A percentile compares a stretch with the other conserved stretches of the same genome.
Conservation (phyloP, 2,329 filamentous ascomycete genomes). For the Plenodomus lindquistii region DNA sequence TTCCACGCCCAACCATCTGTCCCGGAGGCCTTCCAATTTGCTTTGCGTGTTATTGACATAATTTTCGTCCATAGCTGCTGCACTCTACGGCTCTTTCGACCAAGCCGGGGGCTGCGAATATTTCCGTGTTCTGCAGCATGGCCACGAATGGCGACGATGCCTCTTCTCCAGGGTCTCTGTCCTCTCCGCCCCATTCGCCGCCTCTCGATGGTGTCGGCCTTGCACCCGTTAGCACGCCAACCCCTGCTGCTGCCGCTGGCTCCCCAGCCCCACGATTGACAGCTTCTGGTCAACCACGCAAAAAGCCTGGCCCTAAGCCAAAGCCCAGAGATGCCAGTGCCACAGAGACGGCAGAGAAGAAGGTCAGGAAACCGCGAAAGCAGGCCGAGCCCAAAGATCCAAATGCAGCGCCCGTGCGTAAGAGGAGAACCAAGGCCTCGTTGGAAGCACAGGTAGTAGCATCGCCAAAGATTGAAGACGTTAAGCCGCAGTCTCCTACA, state of each 20-base stretch:
- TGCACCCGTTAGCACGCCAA: conserved; percentile 31
- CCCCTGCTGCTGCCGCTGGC: conserved; percentile 36
- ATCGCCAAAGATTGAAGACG: conserved; percentile 27
- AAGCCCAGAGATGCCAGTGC: conserved; percentile 42
- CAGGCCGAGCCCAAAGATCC: conserved; percentile 55
- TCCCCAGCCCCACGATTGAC: conserved; percentile 39
- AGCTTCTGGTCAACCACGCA: conserved; percentile 43
- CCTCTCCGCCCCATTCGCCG: conserved; percentile 45
- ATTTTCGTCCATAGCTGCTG: neutral
- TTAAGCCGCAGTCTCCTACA: conserved; percentile 29
- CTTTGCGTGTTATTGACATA: neutral
- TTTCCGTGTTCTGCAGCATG: conserved; percentile 16
- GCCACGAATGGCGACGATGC: conserved; percentile 40
- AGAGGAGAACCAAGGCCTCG: conserved; percentile 50
- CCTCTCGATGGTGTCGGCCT: conserved; percentile 38
- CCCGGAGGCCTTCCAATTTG: neutral
- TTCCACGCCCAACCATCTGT: neutral
- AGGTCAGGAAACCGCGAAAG: conserved; percentile 52
- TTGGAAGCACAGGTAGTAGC: conserved; percentile 38
- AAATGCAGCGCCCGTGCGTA: conserved; percentile 51
- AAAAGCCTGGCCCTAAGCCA: conserved; percentile 51
- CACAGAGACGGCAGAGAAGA: conserved; percentile 45
- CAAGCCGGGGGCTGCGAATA: neutral
- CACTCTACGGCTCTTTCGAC: neutral
- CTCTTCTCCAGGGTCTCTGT: conserved; percentile 43